Conservation (phyloP, 1,284 basidiomycete genomes). For the Papiliotrema terrestris region DNA sequence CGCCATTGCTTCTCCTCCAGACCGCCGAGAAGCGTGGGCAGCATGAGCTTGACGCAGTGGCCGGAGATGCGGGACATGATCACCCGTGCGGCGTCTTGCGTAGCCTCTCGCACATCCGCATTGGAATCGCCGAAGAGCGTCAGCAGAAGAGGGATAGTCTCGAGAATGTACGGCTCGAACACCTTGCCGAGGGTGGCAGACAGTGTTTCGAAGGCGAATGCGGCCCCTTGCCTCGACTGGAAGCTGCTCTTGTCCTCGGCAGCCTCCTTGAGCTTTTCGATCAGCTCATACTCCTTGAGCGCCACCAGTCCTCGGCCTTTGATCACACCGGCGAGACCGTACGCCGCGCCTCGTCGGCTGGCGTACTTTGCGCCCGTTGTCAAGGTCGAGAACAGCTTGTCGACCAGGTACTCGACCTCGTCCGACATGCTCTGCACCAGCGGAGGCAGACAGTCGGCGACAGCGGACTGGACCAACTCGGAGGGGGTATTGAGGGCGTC, state of each 20-base stretch:
- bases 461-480: slow-evolving; percentile 94
- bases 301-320: slow-evolving; percentile 82
- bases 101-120: slow-evolving; percentile 89
- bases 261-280: slow-evolving; percentile 68
- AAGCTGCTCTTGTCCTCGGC: slow-evolving; percentile 86
- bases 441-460: slow-evolving; percentile 89
- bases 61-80: slow-evolving; percentile 96
- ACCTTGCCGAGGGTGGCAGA: slow-evolving; percentile 70
- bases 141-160: slow-evolving; percentile 81
- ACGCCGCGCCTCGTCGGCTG: slow-evolving; percentile 87
- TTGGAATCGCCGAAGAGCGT: slow-evolving; percentile 85
- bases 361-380: slow-evolving; percentile 82
- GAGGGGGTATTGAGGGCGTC: slow-evolving; percentile 91
- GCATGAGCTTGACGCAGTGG: slow-evolving; percentile 87
- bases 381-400: slow-evolving; percentile 71
- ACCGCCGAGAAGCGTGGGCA: slow-evolving; percentile 85
- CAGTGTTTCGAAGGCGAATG: slow-evolving; percentile 94
- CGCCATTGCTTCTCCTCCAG: slow-evolving; percentile 99
- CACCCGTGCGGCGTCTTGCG: slow-evolving; percentile 84
- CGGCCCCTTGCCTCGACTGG: slow-evolving; percentile 85
- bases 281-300: slow-evolving; percentile 79
- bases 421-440: slow-evolving; percentile 72
- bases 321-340: slow-evolving; percentile 89
- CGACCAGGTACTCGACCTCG: slow-evolving; percentile 64
- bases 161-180: slow-evolving; percentile 81